A percentile compares a stretch with the other conserved stretches of the same genome.
Evolutionary conservation across 179 eudicot species (phyloP).

Genomic region (Nepenthes alata): DNA sequence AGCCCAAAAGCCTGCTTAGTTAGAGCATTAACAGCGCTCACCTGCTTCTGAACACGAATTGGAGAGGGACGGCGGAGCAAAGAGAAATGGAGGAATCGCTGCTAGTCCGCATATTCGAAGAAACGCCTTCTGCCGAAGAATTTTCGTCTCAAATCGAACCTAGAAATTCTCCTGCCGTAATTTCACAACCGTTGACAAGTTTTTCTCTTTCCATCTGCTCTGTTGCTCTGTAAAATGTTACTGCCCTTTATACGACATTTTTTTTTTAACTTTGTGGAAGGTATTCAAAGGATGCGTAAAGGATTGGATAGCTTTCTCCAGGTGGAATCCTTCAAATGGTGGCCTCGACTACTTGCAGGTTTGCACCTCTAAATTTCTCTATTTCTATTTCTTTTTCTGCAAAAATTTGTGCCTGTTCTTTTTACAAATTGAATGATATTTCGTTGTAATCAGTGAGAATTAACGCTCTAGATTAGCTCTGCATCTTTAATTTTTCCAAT

Average conservation of each 20-base stretch:
- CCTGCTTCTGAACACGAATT: neutral
- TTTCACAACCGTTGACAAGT: neutral
- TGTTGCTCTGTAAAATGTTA: too few species aligned
- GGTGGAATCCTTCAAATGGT: conserved; percentile 52
- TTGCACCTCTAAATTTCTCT: too few species aligned
- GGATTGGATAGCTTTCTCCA: conserved; percentile 52
- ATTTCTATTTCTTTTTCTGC: too few species aligned
- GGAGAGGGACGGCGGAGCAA: neutral
- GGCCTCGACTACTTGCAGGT: conserved; percentile 75
- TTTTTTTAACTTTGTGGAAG: conserved; percentile 15
- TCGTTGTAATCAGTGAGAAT: too few species aligned
- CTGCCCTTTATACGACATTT: neutral
- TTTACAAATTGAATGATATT: too few species aligned
- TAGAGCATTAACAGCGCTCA: neutral
- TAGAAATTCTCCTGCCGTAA: neutral
- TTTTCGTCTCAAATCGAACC: conserved; percentile 1
- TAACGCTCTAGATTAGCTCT: too few species aligned
- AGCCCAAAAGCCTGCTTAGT: too few species aligned
- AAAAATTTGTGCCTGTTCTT: too few species aligned
- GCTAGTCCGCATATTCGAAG: neutral
- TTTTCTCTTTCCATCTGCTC: neutral
- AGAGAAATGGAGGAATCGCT: neutral
- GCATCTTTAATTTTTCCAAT: too few species aligned
- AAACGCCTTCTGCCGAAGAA: neutral
- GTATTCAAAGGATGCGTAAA: conserved; percentile 58